Base-by-base conservation (phyloP, 371 early-diverging fungal genomes). In the Mucor saturninus region DNA sequence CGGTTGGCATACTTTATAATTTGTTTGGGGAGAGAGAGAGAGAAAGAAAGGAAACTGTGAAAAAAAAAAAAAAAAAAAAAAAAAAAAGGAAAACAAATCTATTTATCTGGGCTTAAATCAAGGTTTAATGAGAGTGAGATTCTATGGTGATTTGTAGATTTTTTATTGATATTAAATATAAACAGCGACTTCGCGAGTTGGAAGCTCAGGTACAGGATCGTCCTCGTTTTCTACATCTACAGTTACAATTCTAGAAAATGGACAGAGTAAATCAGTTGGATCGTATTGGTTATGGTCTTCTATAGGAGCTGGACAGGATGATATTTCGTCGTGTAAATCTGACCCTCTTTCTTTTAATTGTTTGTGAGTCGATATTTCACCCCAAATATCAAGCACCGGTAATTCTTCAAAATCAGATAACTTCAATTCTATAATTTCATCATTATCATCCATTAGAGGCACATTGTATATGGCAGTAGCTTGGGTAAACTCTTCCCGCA, bases 311-410 rank as follows among this genome's bases (percentile, higher is more conserved):
- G 79, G 75, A 64, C 88, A 86, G 26, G 84, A 75, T 26, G 86
- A 86, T 29, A 86, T 75, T 29, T 77, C 46, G 8, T 65, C 67
- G 21, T 86, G 88, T 4, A 86, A 55, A 15, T 65, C 68, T 5
- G 61, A n/a, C 30, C 85, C 87, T 21, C 79, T 62, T 30, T 81
- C 68, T 29, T 66, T 51, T 56, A 87, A 51, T 42, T 68, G 65
- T 29, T 73, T 71, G 4, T 30, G 31, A 29, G 59, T 62, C 0
- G 73, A 54, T 15, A 73, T 38, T 29, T 75, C 69, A 7, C 81
- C 88, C 80, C 82, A 84, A 5, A 84, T 50, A 63, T 88, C 86
- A 28, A 88, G 63, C 0, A 82, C 58, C 2, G 84, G 80, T 5
- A 85, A 65, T 1, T 73, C 56, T 13, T 70, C 62, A 71, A 74